Percentiles rank a stretch among this genome's conserved stretches.
Evolutionary conservation across 352 stramenopile species (phyloP).

Genomic region (Thraustochytrium sp.): DNA sequence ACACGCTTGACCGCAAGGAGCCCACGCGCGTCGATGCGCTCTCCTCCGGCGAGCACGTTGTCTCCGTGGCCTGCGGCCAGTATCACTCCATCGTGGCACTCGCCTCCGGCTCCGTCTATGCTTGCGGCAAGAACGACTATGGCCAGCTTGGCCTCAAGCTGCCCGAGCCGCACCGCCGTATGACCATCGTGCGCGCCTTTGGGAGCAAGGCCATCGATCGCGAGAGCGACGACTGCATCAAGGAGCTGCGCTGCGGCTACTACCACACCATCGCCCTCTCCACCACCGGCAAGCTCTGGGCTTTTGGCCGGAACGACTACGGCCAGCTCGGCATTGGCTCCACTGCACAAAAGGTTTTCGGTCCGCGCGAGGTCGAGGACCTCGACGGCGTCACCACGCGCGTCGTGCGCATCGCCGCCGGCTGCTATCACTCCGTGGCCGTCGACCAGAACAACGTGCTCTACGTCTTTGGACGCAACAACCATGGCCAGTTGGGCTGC

Average conservation of each 20-base stretch:
- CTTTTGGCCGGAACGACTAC: slow-evolving; percentile 86
- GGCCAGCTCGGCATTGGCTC: slow-evolving; percentile 81
- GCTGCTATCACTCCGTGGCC: slow-evolving; percentile 80
- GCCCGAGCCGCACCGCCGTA: slow-evolving; percentile 50
- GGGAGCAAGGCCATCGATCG: slow-evolving; percentile 55
- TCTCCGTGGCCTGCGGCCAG: slow-evolving; percentile 77
- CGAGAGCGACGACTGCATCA: slow-evolving; percentile 62
- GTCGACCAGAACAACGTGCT: slow-evolving; percentile 78
- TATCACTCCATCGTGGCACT: slow-evolving; percentile 79
- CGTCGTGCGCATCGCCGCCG: slow-evolving; percentile 74
- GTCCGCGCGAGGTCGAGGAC: slow-evolving; percentile 28
- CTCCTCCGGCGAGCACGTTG: slow-evolving; percentile 56
- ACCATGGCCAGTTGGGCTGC: slow-evolving; percentile 83
- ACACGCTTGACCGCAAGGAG: slow-evolving; percentile 76
- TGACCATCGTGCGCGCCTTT: slow-evolving; percentile 34
- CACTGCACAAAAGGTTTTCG: slow-evolving; percentile 49
- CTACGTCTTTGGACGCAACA: slow-evolving; percentile 87
- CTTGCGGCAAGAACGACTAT: slow-evolving; percentile 88
- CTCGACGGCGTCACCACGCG: slow-evolving; percentile 31
- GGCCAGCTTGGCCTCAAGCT: slow-evolving; percentile 76
- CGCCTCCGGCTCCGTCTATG: slow-evolving; percentile 62
- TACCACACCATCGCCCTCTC: slow-evolving; percentile 80
- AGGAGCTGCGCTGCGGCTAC: slow-evolving; percentile 76
- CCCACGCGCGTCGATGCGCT: slow-evolving; percentile 66
- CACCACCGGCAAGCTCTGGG: slow-evolving; percentile 64